phyloP scores from a whole-genome alignment of 2,329 filamentous ascomycete species.

The Colletotrichum somersetense region DNA sequence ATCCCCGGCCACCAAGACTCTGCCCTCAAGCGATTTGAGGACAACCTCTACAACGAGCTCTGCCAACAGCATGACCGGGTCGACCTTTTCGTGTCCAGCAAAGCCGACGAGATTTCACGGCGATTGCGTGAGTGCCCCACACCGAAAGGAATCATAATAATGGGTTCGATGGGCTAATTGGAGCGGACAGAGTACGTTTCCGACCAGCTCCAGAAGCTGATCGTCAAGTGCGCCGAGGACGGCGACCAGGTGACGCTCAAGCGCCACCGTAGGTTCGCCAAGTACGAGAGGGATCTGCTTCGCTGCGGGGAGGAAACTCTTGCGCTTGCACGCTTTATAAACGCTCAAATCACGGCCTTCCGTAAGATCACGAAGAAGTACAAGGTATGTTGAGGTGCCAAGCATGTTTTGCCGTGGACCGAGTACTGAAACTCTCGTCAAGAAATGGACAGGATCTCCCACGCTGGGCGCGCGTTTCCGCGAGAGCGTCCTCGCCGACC shows the following conservation, averaged over 20 bases:
- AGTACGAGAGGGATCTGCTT: conserved; percentile 65
- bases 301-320: conserved; percentile 78
- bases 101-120: conserved; percentile 81
- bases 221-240: conserved; percentile 57
- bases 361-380: conserved; percentile 90
- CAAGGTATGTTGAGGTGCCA: conserved; percentile 59
- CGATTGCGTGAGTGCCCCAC: conserved; percentile 66
- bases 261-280: conserved; percentile 65
- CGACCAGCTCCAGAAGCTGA: conserved; percentile 60
- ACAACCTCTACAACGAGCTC: conserved; percentile 78
- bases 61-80: conserved; percentile 81
- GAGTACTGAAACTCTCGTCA: conserved; percentile 41
- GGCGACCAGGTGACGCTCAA: conserved; percentile 56
- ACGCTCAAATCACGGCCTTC: conserved; percentile 81
- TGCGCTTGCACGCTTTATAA: conserved; percentile 77
- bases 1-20: conserved; percentile 79
- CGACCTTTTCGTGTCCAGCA: conserved; percentile 82
- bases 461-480: conserved; percentile 75
- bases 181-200: conserved; percentile 61
- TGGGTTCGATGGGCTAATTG: conserved; percentile 19
- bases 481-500: conserved; percentile 72
- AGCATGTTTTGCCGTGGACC: neutral
- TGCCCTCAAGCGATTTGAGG: conserved; percentile 73
- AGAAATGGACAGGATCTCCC: conserved; percentile 86
- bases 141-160: neutral